Evolutionary conservation across 345 rosid species (phyloP).

Genomic region (Toxicodendron radicans): DNA sequence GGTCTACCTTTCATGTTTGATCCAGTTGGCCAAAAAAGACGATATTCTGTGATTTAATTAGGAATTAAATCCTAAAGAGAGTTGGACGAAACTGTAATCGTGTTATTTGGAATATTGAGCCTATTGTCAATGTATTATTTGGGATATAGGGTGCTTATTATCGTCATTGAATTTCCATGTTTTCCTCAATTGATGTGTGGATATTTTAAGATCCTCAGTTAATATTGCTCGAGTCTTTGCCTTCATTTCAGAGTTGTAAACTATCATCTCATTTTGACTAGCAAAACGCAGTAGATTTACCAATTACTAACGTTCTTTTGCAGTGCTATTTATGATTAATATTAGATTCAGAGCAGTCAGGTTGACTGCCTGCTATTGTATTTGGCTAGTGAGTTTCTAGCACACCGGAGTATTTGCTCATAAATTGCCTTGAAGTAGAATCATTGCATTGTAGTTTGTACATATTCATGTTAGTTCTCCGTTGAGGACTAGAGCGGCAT

Average conservation of each 20-base stretch:
- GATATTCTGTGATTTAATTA: too few relatives aligned
- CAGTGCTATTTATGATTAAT: neutral
- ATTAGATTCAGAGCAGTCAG: neutral
- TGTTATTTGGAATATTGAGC: too few relatives aligned
- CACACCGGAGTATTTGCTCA: neutral
- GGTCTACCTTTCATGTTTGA: too few relatives aligned
- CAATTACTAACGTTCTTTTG: neutral
- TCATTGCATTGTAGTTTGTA: neutral
- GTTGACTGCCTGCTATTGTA: neutral
- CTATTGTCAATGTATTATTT: too few relatives aligned
- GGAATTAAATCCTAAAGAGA: too few relatives aligned
- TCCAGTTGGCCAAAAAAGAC: too few relatives aligned
- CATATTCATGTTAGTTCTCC: conserved; percentile 58
- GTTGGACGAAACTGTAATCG: too few relatives aligned
- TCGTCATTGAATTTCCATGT: neutral
- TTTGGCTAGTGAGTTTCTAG: neutral
- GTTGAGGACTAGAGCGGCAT: conserved; percentile 59
- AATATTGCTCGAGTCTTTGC: too few relatives aligned
- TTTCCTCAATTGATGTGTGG: neutral
- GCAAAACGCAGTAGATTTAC: neutral
- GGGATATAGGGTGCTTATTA: neutral
- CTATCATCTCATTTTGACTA: neutral
- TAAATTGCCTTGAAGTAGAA: neutral
- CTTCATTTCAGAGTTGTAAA: neutral
- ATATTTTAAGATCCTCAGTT: too few relatives aligned